Evolutionary conservation across 2,329 filamentous ascomycete species (phyloP).

Genomic region (Orbilia blumenaviensis): DNA sequence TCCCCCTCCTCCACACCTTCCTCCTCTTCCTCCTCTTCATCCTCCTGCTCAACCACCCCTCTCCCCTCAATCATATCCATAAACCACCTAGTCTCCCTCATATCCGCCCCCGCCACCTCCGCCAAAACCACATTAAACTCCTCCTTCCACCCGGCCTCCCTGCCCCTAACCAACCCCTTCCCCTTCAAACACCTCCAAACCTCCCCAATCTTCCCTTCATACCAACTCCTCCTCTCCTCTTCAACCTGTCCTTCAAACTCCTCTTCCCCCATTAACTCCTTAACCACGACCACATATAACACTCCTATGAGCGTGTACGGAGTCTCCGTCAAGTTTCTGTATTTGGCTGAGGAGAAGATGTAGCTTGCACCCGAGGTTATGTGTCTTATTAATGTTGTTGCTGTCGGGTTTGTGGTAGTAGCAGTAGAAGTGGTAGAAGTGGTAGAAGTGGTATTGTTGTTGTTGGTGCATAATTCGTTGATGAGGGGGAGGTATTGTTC

Average conservation of each 20-base stretch:
- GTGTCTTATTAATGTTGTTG: conserved; percentile 5
- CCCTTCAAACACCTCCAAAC: conserved; percentile 54
- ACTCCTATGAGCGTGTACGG: conserved; percentile 30
- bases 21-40: conserved; percentile 32
- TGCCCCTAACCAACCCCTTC: conserved; percentile 48
- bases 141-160: conserved; percentile 47
- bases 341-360: conserved; percentile 13
- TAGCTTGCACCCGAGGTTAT: conserved; percentile 13
- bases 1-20: conserved; percentile 33
- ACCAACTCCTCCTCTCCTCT: conserved; percentile 29
- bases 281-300: conserved; percentile 54
- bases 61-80: conserved; percentile 47
- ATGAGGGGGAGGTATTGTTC: conserved; percentile 22
- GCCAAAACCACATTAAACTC: conserved; percentile 53
- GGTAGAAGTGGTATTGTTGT: too few relatives aligned
- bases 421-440: too few relatives aligned
- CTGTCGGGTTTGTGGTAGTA: too few relatives aligned
- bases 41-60: conserved; percentile 34
- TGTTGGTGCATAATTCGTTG: not conserved
- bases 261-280: conserved; percentile 52
- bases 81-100: conserved; percentile 56
- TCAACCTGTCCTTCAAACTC: conserved; percentile 1
- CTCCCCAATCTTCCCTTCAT: conserved; percentile 49
- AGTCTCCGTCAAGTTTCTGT: conserved; percentile 33
- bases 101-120: conserved; percentile 55